Evolutionary conservation across 2,329 filamentous ascomycete species (phyloP), one percentile per base, ranked within the genome.

Genomic region (Aspergillus oerlinghausenensis): DNA sequence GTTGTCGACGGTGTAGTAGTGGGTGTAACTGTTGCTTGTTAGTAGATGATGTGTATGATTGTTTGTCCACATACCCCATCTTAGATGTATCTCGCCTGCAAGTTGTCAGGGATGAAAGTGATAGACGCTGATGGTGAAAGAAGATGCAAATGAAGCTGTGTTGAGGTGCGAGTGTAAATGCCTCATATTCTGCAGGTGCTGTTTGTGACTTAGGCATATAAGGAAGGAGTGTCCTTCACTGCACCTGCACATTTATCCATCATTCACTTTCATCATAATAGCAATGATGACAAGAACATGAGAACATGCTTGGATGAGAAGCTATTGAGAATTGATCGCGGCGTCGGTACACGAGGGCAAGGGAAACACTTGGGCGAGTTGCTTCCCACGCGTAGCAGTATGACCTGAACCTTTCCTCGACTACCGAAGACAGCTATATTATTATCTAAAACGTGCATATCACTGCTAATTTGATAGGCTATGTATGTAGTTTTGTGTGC

Each of bases 1-100:
- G 52, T 59, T 50, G 7, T 19, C 14, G n/a, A 66, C 11, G 19
- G 28, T 5, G 42, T 57, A 66, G 54, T 62, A 60, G 40, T 65
- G 63, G 0, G 60, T 63, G 55, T 65, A 61, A 1, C 60, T 64
- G n/a, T 3, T 17, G 21, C 8, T 21, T 25, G 43, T 47, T 26
- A 47, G 43, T 23, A 17, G 11, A 23, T 23, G 11, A 5, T 8
- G 8, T 11, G 1, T 10, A 26, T 17, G 19, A 17, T 6, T 8
- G 21, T 47, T 11, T 23, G 11, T 14, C 17, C 14, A 25, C 43
- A 11, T 23, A 47, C 43, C 43, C 43, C 43, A 47, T 47, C 21
- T 47, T 47, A 3, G 43, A 47, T 25, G 10, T 14, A 26, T 17
- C 32, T 38, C 6, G 2, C 5, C 6, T 17, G 32, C 1, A 14